Evolutionary conservation across 306 rosid species (phyloP).

Genomic region (Luffa acutangula): DNA sequence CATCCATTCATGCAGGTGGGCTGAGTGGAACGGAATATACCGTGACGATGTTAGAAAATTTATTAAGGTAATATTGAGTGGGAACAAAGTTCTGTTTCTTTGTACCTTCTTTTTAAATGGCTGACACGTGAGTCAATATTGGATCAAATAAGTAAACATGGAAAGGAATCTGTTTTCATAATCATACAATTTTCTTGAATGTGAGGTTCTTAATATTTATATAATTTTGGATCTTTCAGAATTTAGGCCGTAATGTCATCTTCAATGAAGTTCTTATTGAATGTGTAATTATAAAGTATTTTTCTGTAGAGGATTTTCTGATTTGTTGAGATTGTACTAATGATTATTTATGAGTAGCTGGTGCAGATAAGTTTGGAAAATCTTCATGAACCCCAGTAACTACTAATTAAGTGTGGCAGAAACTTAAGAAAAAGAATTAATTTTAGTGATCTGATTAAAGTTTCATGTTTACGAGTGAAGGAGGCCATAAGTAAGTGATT

Average conservation of each 20-base stretch:
- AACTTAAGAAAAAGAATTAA: neutral
- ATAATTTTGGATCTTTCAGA: neutral
- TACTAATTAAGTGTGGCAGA: neutral
- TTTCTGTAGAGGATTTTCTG: neutral
- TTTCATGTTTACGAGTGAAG: neutral
- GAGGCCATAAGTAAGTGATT: neutral
- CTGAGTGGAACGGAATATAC: slow-evolving; percentile 93
- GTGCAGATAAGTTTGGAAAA: neutral
- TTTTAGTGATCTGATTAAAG: neutral
- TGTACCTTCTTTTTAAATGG: neutral
- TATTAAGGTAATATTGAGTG: slow-evolving; percentile 54
- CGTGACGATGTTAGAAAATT: slow-evolving; percentile 89
- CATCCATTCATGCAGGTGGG: slow-evolving; percentile 66
- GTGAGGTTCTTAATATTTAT: neutral
- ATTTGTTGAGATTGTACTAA: neutral
- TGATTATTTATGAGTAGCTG: neutral
- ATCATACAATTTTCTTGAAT: neutral
- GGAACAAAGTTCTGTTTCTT: neutral
- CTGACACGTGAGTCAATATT: neutral
- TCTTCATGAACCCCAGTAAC: neutral
- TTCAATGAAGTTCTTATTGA: neutral
- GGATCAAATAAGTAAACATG: neutral
- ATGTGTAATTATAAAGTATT: neutral
- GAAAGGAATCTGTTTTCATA: neutral
- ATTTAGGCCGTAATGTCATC: neutral